These are phyloP conservation scores for Fusarium liriodendri DNA, from an alignment of 2,329 filamentous ascomycete genomes.

Conservation along the genomic window DNA sequence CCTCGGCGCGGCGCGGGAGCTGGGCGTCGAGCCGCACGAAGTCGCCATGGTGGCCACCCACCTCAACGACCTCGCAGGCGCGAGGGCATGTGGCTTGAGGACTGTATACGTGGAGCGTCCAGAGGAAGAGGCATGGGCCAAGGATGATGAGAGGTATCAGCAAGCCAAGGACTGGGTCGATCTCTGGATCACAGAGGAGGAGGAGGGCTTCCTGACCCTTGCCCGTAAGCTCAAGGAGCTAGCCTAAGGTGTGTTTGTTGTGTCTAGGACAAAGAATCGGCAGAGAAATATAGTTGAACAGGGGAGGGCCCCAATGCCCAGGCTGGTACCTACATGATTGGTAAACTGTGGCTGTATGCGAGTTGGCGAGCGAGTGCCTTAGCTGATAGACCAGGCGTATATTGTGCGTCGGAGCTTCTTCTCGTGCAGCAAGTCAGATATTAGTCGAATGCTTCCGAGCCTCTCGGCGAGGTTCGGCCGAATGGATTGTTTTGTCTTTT, in stretches of 20 bases:
- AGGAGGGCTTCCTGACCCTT: slow-evolving; percentile 48
- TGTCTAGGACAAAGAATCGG: not conserved
- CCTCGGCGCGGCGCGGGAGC: slow-evolving; percentile 69
- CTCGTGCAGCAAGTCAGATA: not conserved
- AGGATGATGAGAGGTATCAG: slow-evolving; percentile 61
- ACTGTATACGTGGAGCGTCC: slow-evolving; percentile 80
- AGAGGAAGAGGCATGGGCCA: slow-evolving; percentile 71
- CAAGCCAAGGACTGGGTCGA: slow-evolving; percentile 60
- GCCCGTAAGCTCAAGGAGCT: slow-evolving; percentile 42
- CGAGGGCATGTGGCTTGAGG: slow-evolving; percentile 71
- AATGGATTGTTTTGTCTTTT: not conserved
- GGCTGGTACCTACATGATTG: not conserved
- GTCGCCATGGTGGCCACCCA: slow-evolving; percentile 85
- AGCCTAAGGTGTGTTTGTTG: not conserved
- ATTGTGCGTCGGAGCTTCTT: not conserved
- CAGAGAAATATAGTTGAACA: not conserved
- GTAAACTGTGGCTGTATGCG: not conserved
- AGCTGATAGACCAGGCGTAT: not conserved
- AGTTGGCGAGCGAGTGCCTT: not conserved
- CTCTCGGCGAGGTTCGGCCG: not conserved
- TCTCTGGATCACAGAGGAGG: slow-evolving; percentile 50
- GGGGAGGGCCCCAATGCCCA: not conserved
- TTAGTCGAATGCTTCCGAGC: not conserved
- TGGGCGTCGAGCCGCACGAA: slow-evolving; percentile 68
- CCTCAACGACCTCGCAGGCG: slow-evolving; percentile 74